phyloP scores from a whole-genome alignment of 805 yeast genomes.

The Metschnikowia lochheadii region DNA sequence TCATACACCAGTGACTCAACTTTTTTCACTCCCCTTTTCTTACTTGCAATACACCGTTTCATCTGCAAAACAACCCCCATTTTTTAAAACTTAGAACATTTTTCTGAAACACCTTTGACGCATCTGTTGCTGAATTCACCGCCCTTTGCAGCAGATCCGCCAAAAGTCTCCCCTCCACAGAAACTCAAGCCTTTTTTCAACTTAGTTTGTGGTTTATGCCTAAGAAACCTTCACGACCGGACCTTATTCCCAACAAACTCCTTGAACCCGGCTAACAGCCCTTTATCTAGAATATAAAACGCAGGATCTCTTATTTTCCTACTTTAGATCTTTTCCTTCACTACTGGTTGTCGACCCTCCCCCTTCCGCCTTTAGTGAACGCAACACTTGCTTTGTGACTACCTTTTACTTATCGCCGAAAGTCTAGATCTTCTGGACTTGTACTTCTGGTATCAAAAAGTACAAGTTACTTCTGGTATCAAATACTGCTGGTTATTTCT shows the following conservation, averaged over 20 bases:
- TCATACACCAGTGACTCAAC: not conserved
- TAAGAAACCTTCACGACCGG: conserved; percentile 43
- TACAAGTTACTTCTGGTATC: too few relatives aligned
- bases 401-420: not conserved
- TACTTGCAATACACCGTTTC: not conserved
- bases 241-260: conserved; percentile 23
- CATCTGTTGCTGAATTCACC: not conserved
- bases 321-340: conserved; percentile 14
- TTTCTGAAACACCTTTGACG: not conserved
- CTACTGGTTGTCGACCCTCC: conserved; percentile 35
- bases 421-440: not conserved
- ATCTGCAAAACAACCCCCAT: not conserved
- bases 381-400: conserved; percentile 2
- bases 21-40: conserved; percentile 1
- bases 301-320: not conserved
- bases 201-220: conserved; percentile 34
- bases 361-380: conserved; percentile 29
- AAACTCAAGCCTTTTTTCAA: not conserved
- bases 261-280: conserved; percentile 44
- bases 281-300: not conserved
- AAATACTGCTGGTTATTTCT: too few relatives aligned
- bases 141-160: not conserved
- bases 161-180: not conserved
- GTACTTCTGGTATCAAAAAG: not conserved
- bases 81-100: not conserved